These are phyloP conservation scores for Tetradesmus lagerheimii DNA, from an alignment of 139 green algal species.

Conservation along the genomic window DNA sequence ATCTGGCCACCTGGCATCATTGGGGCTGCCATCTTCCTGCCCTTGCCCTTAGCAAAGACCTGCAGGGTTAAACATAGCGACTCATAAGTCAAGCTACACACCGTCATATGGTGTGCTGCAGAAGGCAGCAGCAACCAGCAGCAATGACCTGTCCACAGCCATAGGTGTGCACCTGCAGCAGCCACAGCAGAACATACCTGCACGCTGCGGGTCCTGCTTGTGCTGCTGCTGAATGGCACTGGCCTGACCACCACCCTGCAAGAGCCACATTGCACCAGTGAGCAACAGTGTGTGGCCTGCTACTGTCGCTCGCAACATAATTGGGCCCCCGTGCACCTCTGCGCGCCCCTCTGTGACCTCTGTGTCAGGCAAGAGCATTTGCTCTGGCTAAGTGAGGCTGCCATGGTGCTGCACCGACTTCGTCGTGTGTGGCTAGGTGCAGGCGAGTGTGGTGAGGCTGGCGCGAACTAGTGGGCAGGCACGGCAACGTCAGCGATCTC, in stretches of 20 bases:
- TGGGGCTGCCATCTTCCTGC: slow-evolving; percentile 24
- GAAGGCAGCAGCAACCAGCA: background rate
- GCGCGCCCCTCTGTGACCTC: background rate
- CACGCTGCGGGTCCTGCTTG: slow-evolving; percentile 5
- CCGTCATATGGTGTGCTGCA: background rate
- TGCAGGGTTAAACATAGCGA: slow-evolving; percentile 1
- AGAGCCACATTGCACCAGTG: background rate
- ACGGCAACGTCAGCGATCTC: background rate
- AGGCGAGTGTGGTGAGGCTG: background rate
- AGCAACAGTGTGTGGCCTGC: background rate
- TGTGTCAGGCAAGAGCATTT: slow-evolving; percentile 14
- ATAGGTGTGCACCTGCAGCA: background rate
- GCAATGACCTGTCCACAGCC: background rate
- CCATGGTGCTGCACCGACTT: slow-evolving; percentile 16
- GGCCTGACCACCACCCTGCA: slow-evolving; percentile 29
- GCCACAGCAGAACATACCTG: slow-evolving; percentile 5
- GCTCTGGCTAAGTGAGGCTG: slow-evolving; percentile 13
- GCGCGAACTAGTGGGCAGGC: background rate
- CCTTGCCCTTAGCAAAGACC: slow-evolving; percentile 62
- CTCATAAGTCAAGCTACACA: background rate
- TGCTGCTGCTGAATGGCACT: slow-evolving; percentile 33
- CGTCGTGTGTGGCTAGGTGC: background rate
- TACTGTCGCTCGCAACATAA: background rate
- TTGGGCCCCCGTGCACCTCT: background rate
- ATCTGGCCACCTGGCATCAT: background rate